Evolutionary conservation across 1,139 yeast genomes (phyloP).

Genomic region (Eremothecium gossypii): DNA sequence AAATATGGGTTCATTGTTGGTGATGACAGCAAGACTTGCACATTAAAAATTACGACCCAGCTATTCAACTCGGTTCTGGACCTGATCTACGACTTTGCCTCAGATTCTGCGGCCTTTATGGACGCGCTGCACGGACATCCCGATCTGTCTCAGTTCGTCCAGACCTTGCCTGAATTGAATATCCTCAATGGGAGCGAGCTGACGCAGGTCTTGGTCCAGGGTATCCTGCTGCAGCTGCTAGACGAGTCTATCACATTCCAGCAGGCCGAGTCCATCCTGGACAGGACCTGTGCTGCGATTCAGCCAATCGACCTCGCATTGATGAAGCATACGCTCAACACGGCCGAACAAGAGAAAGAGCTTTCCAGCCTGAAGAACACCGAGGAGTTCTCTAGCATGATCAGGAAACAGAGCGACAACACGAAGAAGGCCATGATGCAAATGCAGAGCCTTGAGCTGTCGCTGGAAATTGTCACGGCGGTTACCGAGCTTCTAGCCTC

Average conservation of each 20-base stretch:
- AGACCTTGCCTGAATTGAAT: conserved; percentile 20
- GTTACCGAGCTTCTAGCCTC: conserved; percentile 51
- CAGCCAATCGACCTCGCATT: conserved; percentile 36
- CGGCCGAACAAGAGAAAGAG: conserved; percentile 26
- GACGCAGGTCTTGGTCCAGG: conserved; percentile 46
- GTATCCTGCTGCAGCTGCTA: conserved; percentile 50
- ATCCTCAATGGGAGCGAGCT: conserved; percentile 33
- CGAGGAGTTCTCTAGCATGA: conserved; percentile 37
- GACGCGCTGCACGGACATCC: conserved; percentile 27
- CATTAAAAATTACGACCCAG: conserved; percentile 34
- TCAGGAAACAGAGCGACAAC: conserved; percentile 35
- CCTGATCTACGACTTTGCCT: conserved; percentile 55
- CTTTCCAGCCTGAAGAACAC: conserved; percentile 27
- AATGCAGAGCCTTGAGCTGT: conserved; percentile 56
- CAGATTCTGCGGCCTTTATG: conserved; percentile 54
- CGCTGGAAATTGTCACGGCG: conserved; percentile 68
- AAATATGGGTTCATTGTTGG: conserved; percentile 20
- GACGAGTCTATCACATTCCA: conserved; percentile 31
- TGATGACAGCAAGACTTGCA: conserved; percentile 3
- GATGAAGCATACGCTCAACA: conserved; percentile 14
- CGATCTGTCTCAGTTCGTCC: conserved; percentile 22
- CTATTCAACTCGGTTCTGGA: conserved; percentile 49
- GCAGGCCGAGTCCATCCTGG: conserved; percentile 27
- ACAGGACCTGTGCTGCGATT: conserved; percentile 27
- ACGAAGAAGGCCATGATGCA: conserved; percentile 42